Conservation (phyloP, 192 early-diverging fungal genomes). For the Dispira simplex region DNA sequence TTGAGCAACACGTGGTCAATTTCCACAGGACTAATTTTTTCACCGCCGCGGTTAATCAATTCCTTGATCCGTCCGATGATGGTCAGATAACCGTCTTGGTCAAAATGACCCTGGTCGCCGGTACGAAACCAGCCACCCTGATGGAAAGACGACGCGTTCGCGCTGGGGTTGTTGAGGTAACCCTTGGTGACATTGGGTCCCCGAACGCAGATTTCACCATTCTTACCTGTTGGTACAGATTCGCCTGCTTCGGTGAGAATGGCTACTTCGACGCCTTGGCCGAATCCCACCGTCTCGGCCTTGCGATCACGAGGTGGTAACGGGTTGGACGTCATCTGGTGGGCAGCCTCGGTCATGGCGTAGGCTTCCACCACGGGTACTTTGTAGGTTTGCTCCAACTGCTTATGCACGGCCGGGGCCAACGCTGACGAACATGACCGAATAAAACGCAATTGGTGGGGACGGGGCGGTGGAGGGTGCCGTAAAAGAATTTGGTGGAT, state of each 20-base stretch:
- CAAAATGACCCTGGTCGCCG: slow-evolving; percentile 67
- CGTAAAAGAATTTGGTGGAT: slow-evolving; percentile 71
- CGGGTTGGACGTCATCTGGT: slow-evolving; percentile 76
- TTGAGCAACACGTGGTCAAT: slow-evolving; percentile 54
- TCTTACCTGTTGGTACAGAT: slow-evolving; percentile 13
- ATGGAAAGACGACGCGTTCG: slow-evolving; percentile 40
- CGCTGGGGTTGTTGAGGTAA: slow-evolving; percentile 53
- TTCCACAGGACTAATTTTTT: slow-evolving; percentile 83
- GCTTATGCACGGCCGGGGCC: slow-evolving; percentile 46
- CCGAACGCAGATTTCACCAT: slow-evolving; percentile 74
- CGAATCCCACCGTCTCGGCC: slow-evolving; percentile 62
- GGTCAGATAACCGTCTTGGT: slow-evolving; percentile 58
- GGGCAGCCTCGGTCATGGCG: slow-evolving; percentile 79
- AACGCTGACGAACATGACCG: slow-evolving; percentile 64
- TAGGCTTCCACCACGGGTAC: slow-evolving; percentile 72
- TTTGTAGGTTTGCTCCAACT: slow-evolving; percentile 42
- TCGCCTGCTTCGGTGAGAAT: slow-evolving; percentile 43
- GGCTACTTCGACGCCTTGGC: slow-evolving; percentile 55
- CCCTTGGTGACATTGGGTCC: slow-evolving; percentile 69
- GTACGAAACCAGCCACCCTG: slow-evolving; percentile 54
- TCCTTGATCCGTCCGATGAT: slow-evolving; percentile 82
- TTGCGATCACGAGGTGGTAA: slow-evolving; percentile 50
- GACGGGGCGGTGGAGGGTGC: slow-evolving; percentile 19
- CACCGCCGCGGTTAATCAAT: slow-evolving; percentile 80
- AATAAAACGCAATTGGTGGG: slow-evolving; percentile 48